Evolutionary conservation across 768 basidiomycete genomes (phyloP), one percentile per base, ranked within the genome.

Genomic region (Agaricus blazei): DNA sequence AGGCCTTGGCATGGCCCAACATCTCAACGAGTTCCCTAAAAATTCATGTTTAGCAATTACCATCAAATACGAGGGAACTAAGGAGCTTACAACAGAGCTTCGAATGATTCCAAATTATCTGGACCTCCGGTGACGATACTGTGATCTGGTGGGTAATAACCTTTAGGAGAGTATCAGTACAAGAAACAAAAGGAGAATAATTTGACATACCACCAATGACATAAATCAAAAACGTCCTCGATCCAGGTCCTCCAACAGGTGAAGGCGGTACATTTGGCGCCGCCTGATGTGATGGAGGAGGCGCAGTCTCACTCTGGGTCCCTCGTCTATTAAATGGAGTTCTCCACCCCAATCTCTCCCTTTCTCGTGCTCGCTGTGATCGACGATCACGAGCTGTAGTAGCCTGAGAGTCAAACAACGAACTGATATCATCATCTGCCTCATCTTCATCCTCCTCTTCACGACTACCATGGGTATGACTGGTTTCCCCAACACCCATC

Each of bases 61-160:
- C 28, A 34, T 41, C 40, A 57, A 8, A 48, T 46, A 52, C 49
- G 63, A 40, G 48, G 45, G 36, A 51, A 48, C 48, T 9, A 12
- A 48, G 11, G 40, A 41, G 75, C 83, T 19, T 65, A 88, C 87
- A 87, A 76, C 29, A 91, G 65, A 3, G 88, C 88, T 63, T 92
- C 90, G 59, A 91, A 89, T 3, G 88, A 88, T 60, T 90, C 88
- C 42, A 90, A 71, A 23, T 80, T 81, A 60, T 84, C 82, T 1
- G 80, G 76, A 15, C 78, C 81, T 24, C 88, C 89, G n/a, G 85
- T 87, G 42, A 96, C 84, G 59, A 98, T 87, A 49, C 84, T 89
- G 67, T 96, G 93, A 62, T 90, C 85, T 12, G 89, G 87, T 1
- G 93, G 91, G 66, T 96, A 97, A 64, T 93, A 92, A n/a, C 93